phyloP scores from a whole-genome alignment of 2,329 filamentous ascomycete genomes.

The Aspergillus udagawae region DNA sequence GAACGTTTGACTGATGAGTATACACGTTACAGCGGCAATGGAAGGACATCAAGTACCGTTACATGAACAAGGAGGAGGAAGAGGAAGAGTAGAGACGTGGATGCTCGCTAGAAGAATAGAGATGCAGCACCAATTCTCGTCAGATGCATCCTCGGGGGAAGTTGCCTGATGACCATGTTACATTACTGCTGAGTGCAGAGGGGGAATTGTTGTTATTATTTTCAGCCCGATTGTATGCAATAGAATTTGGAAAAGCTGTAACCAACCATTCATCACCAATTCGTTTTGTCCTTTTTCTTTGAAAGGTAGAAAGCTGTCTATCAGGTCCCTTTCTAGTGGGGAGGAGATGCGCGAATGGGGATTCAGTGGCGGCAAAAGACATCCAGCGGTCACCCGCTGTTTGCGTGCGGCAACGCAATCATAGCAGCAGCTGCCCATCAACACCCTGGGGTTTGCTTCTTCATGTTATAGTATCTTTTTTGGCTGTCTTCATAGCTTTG shows the following conservation, averaged over 20 bases:
- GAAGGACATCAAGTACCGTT: conserved; percentile 96
- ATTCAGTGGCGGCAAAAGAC: background rate
- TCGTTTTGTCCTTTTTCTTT: background rate
- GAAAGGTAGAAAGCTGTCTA: background rate
- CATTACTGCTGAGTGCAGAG: conserved; percentile 10
- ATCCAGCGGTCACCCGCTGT: background rate
- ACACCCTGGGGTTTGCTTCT: background rate
- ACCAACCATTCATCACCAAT: conserved; percentile 1
- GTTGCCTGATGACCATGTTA: conserved; percentile 6
- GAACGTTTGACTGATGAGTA: conserved; percentile 10
- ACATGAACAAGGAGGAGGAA: conserved; percentile 66
- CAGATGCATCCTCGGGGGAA: background rate
- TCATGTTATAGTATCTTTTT: background rate
- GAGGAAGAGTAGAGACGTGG: conserved; percentile 49
- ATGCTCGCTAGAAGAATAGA: conserved; percentile 7
- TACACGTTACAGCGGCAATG: conserved; percentile 75
- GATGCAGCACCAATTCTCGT: background rate
- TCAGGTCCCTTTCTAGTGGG: background rate
- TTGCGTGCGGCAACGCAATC: background rate
- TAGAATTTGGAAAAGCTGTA: conserved; percentile 15
- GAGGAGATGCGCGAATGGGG: background rate
- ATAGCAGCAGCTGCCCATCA: background rate
- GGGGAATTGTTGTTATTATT: conserved; percentile 9
- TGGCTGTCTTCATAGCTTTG: background rate
- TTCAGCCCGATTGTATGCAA: conserved; percentile 21